Base-by-base conservation (phyloP, 192 early-diverging fungal genomes). In the Dimargaris cristalligena region DNA sequence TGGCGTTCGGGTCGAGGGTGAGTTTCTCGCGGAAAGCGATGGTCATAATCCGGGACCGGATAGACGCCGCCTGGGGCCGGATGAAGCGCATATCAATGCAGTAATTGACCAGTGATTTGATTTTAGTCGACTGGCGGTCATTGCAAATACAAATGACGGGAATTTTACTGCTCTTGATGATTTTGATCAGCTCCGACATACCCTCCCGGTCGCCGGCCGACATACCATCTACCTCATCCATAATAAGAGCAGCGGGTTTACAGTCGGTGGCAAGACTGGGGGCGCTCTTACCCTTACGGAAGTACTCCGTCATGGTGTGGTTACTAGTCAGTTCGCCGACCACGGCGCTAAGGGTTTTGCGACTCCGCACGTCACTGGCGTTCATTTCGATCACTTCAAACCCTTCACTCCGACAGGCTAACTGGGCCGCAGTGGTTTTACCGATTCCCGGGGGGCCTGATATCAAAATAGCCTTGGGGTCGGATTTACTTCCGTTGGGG, bases 181-280 rank as follows among this genome's bases (percentile, higher is more conserved):
- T 65, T 57, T 83, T 68, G 52, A 91, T 91, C 54, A 99, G 72
- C 67, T 95, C 91, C 0, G 80, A 78, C 3, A 69, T 72, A 30
- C 97, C 97, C 44, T 94, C 97, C 34, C 93, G 80, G 68, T 99
- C 97, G 25, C 94, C 93, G 34, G 80, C 85, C 6, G 92, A 90
- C 97, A 99, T 99, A 32, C 97, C 97, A 67, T 99, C 97, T 0
- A 96, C 91, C 67, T 99, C 97, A 72, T 99, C 97, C 97, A 99
- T 99, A 44, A 99, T 86, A 6, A 99, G 68, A 0, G 94, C 78
- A 23, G 75, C 71, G 59, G 78, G 80, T 35, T 70, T n/a, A n/a
- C n/a, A n/a, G n/a, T n/a, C n/a, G n/a, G n/a, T 75, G 31, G 60
- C 29, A 25, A 32, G 6, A 0, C 33, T 34, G 3, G 30, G 23